Percentiles rank a stretch among this genome's conserved stretches.
Evolutionary conservation across 306 rosid genomes (phyloP).

Genomic region (Cicer arietinum): DNA sequence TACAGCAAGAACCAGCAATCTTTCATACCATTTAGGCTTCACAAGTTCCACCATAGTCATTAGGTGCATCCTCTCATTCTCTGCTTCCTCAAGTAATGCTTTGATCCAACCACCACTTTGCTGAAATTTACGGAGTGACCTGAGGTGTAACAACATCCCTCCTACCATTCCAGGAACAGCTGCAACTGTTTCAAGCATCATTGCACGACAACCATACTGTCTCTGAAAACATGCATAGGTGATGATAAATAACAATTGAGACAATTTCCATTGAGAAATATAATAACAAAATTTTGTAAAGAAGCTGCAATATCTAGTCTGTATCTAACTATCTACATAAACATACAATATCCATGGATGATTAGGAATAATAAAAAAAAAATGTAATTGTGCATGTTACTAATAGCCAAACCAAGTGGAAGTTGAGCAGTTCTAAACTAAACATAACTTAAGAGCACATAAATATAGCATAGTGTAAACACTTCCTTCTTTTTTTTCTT

Average conservation of each 20-base stretch:
- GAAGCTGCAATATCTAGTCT: not conserved
- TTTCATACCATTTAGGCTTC: slow-evolving; percentile 74
- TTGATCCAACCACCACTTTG: slow-evolving; percentile 81
- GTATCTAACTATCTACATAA: not conserved
- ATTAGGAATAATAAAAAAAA: not conserved
- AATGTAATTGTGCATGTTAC: not conserved
- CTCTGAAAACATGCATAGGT: slow-evolving; percentile 47
- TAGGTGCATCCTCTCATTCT: slow-evolving; percentile 86
- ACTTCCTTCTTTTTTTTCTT: slow-evolving; percentile 4
- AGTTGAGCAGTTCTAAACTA: slow-evolving; percentile 46
- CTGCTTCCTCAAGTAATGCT: slow-evolving; percentile 82
- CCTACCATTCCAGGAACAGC: slow-evolving; percentile 86
- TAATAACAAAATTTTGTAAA: not conserved
- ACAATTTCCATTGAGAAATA: slow-evolving; percentile 6
- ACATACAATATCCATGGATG: not conserved
- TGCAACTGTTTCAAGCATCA: slow-evolving; percentile 87
- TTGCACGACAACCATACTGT: slow-evolving; percentile 75
- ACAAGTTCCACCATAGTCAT: slow-evolving; percentile 89
- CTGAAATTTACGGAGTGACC: slow-evolving; percentile 67
- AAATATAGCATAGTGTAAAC: not conserved
- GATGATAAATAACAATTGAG: slow-evolving; percentile 11
- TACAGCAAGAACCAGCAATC: slow-evolving; percentile 70
- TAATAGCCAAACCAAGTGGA: too few species aligned
- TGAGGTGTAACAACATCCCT: slow-evolving; percentile 73
- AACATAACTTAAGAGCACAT: not conserved